Evolutionary conservation across 345 rosid species (phyloP).

Genomic region (Eucalyptus urophylla): DNA sequence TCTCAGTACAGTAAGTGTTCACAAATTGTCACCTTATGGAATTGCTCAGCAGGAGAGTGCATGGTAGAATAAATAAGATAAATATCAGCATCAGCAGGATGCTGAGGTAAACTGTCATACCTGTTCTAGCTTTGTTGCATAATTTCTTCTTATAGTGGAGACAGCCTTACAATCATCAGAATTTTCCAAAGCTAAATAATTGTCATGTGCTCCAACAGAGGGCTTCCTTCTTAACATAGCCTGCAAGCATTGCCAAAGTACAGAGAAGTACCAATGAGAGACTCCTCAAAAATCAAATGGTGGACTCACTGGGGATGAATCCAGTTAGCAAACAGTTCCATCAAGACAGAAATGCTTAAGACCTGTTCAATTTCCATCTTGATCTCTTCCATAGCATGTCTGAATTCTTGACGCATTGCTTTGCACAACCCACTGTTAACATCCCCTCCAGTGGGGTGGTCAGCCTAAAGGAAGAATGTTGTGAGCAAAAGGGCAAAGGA

Average conservation of each 20-base stretch:
- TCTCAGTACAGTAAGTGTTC: neutral
- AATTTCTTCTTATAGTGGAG: conserved; percentile 34
- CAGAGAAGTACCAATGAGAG: neutral
- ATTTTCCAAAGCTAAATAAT: conserved; percentile 16
- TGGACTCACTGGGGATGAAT: neutral
- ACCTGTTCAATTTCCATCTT: conserved; percentile 55
- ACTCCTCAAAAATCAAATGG: neutral
- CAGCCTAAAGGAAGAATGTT: conserved; percentile 12
- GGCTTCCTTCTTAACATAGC: conserved; percentile 24
- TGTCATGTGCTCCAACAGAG: conserved; percentile 13
- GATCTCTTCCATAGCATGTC: conserved; percentile 65
- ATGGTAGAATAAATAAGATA: neutral
- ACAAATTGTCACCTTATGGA: neutral
- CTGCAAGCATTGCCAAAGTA: conserved; percentile 22
- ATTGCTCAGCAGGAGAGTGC: neutral
- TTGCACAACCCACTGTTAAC: conserved; percentile 35
- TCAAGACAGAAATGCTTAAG: neutral
- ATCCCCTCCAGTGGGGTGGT: conserved; percentile 36
- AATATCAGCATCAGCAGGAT: neutral
- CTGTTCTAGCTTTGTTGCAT: conserved; percentile 49
- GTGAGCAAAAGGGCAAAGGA: neutral
- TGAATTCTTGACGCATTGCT: conserved; percentile 57
- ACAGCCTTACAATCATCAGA: conserved; percentile 24
- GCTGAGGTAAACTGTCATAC: conserved; percentile 3
- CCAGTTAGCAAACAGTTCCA: neutral